phyloP scores from a whole-genome alignment of 2,329 filamentous ascomycete genomes.

The Penicillium sp. region DNA sequence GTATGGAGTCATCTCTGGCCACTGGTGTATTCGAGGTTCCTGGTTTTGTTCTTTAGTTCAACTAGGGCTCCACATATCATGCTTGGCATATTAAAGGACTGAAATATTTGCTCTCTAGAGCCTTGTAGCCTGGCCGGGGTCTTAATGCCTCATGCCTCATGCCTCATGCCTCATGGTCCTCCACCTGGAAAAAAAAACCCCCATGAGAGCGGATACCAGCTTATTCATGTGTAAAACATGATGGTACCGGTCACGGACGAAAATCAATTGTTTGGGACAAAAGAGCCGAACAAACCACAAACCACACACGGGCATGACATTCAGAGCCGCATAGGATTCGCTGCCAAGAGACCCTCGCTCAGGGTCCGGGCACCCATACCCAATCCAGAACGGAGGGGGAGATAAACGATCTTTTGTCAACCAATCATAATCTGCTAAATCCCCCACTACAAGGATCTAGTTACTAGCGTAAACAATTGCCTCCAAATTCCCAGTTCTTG shows the following conservation, averaged over 20 bases:
- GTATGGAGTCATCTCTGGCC: not conserved
- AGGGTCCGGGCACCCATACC: conserved; percentile 7
- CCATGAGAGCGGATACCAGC: not conserved
- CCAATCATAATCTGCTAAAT: conserved; percentile 1
- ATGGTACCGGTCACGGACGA: not conserved
- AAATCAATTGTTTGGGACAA: not conserved
- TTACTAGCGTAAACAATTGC: too few species aligned
- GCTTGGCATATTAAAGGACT: not conserved
- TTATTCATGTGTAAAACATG: not conserved
- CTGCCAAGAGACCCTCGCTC: not conserved
- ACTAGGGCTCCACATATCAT: not conserved
- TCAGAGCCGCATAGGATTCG: conserved; percentile 22
- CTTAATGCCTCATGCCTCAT: not conserved
- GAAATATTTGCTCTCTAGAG: not conserved
- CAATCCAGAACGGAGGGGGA: not conserved
- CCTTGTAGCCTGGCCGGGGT: not conserved
- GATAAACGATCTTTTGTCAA: not conserved
- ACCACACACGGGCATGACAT: conserved; percentile 7
- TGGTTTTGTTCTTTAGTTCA: not conserved
- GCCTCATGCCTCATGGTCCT: not conserved
- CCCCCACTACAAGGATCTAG: not conserved
- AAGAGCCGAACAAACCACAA: not conserved
- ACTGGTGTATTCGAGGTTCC: not conserved
- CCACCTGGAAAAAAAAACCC: too few species aligned
- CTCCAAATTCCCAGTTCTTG: too few species aligned